These are phyloP conservation scores for Naganishia sp. DNA, from an alignment of 1,284 basidiomycete genomes.

Conservation along the genomic window DNA sequence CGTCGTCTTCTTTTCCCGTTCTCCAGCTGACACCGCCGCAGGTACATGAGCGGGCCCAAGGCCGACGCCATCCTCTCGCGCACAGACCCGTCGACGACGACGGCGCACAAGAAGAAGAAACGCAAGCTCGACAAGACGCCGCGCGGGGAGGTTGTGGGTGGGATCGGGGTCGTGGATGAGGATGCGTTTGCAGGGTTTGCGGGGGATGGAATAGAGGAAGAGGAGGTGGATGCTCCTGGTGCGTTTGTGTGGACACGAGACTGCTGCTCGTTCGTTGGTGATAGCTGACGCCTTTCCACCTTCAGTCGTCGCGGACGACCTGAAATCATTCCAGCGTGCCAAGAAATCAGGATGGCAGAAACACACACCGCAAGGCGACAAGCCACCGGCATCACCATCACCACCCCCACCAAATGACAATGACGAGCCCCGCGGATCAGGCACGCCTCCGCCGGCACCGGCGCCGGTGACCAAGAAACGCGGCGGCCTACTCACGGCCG, in stretches of 20 bases:
- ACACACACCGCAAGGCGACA: slow-evolving; percentile 47
- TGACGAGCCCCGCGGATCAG: not conserved
- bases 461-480: slow-evolving; percentile 53
- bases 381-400: slow-evolving; percentile 34
- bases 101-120: slow-evolving; percentile 73
- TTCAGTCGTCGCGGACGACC: slow-evolving; percentile 3
- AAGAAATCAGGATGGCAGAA: slow-evolving; percentile 48
- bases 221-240: slow-evolving; percentile 54
- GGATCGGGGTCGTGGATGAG: slow-evolving; percentile 51
- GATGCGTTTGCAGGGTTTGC: slow-evolving; percentile 52
- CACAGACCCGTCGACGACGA: slow-evolving; percentile 48
- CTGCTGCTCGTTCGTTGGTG: too few relatives aligned
- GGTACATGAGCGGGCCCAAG: slow-evolving; percentile 94
- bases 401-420: too few relatives aligned
- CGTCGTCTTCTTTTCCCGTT: not conserved
- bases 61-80: slow-evolving; percentile 89
- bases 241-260: slow-evolving; percentile 16
- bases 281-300: not conserved
- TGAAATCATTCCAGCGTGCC: slow-evolving; percentile 34
- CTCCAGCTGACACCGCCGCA: slow-evolving; percentile 26
- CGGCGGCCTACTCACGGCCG: slow-evolving; percentile 75
- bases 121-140: slow-evolving; percentile 58
- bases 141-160: slow-evolving; percentile 34
- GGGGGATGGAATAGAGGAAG: slow-evolving; percentile 39
- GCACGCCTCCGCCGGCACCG: slow-evolving; percentile 26